phyloP scores from a whole-genome alignment of 2,329 filamentous ascomycete species.

The Microdochium nivale region DNA sequence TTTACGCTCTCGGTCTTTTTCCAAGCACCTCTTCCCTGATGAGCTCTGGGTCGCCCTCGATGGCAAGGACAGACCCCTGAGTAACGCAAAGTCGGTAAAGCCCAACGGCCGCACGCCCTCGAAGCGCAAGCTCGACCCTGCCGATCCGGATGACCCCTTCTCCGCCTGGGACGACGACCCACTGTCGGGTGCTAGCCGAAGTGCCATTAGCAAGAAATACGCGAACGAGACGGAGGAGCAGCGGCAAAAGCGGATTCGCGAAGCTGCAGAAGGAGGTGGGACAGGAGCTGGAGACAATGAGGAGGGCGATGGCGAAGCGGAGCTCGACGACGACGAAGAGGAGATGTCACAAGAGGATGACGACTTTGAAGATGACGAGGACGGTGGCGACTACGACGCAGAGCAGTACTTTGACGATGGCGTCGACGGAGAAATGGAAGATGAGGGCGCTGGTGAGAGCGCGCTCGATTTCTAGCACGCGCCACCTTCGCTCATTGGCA shows the following conservation, averaged over 20 bases:
- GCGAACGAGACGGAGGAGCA: conserved; percentile 21
- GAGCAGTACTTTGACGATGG: conserved; percentile 53
- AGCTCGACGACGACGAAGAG: conserved; percentile 36
- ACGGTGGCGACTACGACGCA: conserved; percentile 52
- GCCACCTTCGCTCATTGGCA: background rate
- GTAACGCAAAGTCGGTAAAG: conserved; percentile 40
- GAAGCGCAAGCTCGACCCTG: background rate
- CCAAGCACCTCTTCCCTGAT: conserved; percentile 42
- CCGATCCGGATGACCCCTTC: conserved; percentile 7
- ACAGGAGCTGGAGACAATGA: conserved; percentile 26
- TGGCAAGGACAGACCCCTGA: conserved; percentile 28
- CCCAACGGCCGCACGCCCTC: conserved; percentile 14
- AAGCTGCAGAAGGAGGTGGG: conserved; percentile 10
- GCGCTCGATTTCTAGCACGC: background rate
- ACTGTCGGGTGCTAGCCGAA: conserved; percentile 3
- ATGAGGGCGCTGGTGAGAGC: conserved; percentile 35
- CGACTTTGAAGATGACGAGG: conserved; percentile 44
- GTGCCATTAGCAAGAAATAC: conserved; percentile 7
- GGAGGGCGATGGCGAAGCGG: conserved; percentile 21
- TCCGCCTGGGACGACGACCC: conserved; percentile 13
- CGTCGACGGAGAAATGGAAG: conserved; percentile 41
- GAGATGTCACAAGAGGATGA: conserved; percentile 34
- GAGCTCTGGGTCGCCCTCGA: conserved; percentile 49
- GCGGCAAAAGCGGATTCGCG: conserved; percentile 21
- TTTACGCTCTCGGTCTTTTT: conserved; percentile 38